These are phyloP conservation scores for Talaromyces rugulosus DNA, from an alignment of 2,329 filamentous ascomycete genomes.

Conservation along the genomic window DNA sequence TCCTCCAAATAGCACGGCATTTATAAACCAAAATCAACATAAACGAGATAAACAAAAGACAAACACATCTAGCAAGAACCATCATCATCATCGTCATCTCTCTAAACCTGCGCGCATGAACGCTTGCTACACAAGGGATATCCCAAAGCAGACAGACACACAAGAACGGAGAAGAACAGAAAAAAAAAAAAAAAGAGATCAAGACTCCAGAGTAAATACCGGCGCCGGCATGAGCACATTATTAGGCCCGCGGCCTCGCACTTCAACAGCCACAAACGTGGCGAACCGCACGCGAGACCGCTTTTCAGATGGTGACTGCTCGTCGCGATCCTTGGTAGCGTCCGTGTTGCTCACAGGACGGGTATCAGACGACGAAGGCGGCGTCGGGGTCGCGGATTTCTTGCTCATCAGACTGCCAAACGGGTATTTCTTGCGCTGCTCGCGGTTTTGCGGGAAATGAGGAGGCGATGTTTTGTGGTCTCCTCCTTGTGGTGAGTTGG, in stretches of 20 bases:
- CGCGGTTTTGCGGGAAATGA: conserved; percentile 17
- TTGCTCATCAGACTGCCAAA: conserved; percentile 39
- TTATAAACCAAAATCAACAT: background rate
- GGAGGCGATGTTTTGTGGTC: conserved; percentile 6
- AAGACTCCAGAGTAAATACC: conserved; percentile 49
- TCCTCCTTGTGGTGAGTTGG: background rate
- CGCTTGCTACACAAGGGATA: conserved; percentile 1
- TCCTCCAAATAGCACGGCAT: background rate
- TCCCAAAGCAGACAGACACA: background rate
- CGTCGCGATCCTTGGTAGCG: conserved; percentile 17
- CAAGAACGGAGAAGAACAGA: background rate
- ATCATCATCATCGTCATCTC: background rate
- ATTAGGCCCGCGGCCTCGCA: conserved; percentile 56
- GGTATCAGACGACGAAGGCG: conserved; percentile 7
- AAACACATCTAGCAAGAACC: background rate
- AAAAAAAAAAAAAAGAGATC: background rate
- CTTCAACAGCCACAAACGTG: conserved; percentile 70
- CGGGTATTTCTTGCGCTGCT: conserved; percentile 38
- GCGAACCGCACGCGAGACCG: conserved; percentile 64
- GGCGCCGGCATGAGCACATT: conserved; percentile 73
- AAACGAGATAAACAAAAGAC: background rate
- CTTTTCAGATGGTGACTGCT: conserved; percentile 19
- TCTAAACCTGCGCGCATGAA: conserved; percentile 1
- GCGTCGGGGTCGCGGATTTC: conserved; percentile 16
- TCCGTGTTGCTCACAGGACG: background rate